Conservation (phyloP, 1,284 basidiomycete genomes). For the Omphalotus olearius region DNA sequence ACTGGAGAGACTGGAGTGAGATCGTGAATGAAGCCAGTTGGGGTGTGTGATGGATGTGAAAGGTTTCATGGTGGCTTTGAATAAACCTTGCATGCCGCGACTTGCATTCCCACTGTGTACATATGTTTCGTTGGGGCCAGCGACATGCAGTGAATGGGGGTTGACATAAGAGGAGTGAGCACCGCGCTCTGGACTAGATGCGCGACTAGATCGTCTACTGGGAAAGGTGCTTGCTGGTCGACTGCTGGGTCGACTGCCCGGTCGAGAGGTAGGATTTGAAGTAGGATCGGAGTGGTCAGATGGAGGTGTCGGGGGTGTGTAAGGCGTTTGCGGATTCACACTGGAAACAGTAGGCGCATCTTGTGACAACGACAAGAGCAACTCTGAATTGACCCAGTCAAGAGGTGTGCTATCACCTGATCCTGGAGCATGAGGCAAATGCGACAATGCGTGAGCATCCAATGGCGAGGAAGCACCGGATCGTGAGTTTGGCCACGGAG, state of each 20-base stretch:
- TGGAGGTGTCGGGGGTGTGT: conserved; percentile 10
- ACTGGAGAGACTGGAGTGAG: conserved; percentile 7
- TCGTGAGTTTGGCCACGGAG: conserved; percentile 18
- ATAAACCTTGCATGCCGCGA: conserved; percentile 47
- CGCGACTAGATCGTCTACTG: conserved; percentile 44
- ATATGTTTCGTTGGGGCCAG: conserved; percentile 37
- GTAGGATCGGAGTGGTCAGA: conserved; percentile 21
- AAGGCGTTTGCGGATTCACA: conserved; percentile 12
- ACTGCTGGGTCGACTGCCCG: conserved; percentile 28
- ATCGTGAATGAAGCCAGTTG: conserved; percentile 34
- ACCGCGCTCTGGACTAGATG: conserved; percentile 44
- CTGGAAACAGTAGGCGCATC: conserved; percentile 22
- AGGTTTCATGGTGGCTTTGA: conserved; percentile 62
- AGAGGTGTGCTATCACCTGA: conserved; percentile 45
- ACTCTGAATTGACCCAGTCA: conserved; percentile 80
- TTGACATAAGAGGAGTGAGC: conserved; percentile 3
- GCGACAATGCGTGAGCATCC: conserved; percentile 31
- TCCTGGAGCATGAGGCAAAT: conserved; percentile 43
- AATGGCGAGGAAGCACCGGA: conserved; percentile 33
- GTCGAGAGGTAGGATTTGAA: conserved; percentile 27
- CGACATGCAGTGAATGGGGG: conserved; percentile 16
- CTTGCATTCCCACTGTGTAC: conserved; percentile 47
- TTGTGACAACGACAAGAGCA: conserved; percentile 61
- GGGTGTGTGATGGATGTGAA: conserved; percentile 38
- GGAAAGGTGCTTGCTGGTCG: conserved; percentile 32